Base-by-base conservation (phyloP, 2,329 filamentous ascomycete species). In the Cyclaneusma minus region DNA sequence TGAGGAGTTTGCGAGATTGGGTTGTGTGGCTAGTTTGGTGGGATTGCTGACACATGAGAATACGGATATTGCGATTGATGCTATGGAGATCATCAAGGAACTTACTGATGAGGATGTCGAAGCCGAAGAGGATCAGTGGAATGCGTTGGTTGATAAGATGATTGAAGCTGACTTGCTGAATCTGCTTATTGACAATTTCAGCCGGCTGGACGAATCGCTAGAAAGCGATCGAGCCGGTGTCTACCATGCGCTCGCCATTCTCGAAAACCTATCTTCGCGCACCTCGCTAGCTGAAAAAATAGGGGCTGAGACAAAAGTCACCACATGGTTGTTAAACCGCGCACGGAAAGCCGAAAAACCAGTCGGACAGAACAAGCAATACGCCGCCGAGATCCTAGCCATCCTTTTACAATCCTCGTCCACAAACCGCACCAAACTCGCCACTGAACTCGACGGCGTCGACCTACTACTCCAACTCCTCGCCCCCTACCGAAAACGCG, bases 21-120 rank as follows among this genome's bases (percentile, higher is more conserved):
- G 80, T 12, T 79, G 72, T 32, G 70, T 73, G 1, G 67, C 55
- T 4, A 85, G 76, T 29, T 52, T 98, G 26, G 82, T 92, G 2
- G 69, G 75, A 2, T 54, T 98, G 27, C 58, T 98, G 25, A 77
- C 87, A 10, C 89, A 98, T 48, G 89, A 98, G 42, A 98, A 98
- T 48, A 87, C 85, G 1, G 89, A 98, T 45, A 91, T 98, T 37
- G 84, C 89, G 7, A 92, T 95, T 41, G 81, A 78, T 35, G 81
- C 78, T 1, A 74, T 93, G 25, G 80, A 95, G 54, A 80, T 94
- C 24, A 69, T 98, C 26, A 75, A 71, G 29, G 89, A 98, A 54
- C 58, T 95, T 38, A 91, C 83, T 9, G 89, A 95, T 42, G 85
- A 98, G 47, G 87, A 95, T 44, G 82, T 93, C 3, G 64, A 74